A percentile compares a stretch with the other conserved stretches of the same genome.
These are phyloP conservation scores for Talaromyces ruber DNA, from an alignment of 495 filamentous ascomycete genomes.

Conservation along the genomic window DNA sequence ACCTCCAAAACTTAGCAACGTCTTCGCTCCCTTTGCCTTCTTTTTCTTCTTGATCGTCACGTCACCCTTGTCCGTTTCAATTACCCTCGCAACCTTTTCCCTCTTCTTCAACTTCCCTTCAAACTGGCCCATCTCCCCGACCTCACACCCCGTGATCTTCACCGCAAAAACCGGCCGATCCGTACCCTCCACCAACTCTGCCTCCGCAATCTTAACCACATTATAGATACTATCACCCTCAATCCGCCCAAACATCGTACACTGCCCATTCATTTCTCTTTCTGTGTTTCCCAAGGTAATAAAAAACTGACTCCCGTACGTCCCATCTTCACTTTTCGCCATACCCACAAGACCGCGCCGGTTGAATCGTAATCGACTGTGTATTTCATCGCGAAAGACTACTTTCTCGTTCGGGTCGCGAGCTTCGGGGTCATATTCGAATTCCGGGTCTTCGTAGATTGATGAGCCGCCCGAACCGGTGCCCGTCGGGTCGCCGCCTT, in stretches of 20 bases:
- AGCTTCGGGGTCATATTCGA: conserved; percentile 60
- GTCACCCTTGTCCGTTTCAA: conserved; percentile 26
- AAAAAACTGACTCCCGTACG: conserved; percentile 95
- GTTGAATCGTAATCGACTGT: conserved; percentile 87
- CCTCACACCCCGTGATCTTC: conserved; percentile 68
- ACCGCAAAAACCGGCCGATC: conserved; percentile 84
- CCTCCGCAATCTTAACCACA: conserved; percentile 82
- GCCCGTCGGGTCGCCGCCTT: conserved; percentile 90
- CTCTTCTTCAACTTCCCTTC: conserved; percentile 80
- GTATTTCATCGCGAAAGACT: conserved; percentile 81
- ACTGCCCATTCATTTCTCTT: conserved; percentile 78
- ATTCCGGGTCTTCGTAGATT: conserved; percentile 80
- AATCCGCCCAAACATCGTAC: conserved; percentile 89
- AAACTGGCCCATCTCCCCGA: conserved; percentile 72
- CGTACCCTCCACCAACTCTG: conserved; percentile 67
- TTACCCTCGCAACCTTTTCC: conserved; percentile 31
- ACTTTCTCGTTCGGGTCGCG: conserved; percentile 47
- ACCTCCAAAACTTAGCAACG: conserved; percentile 79
- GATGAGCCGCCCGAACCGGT: conserved; percentile 87
- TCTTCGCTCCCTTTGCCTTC: conserved; percentile 65
- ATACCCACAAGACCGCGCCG: conserved; percentile 81
- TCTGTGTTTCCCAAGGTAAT: conserved; percentile 75
- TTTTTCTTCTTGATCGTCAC: conserved; percentile 64
- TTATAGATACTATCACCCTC: conserved; percentile 95
- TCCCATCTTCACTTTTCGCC: conserved; percentile 67